These are phyloP conservation scores for Nakazawaea ishiwadae DNA, from an alignment of 805 yeast genomes.

Conservation along the genomic window DNA sequence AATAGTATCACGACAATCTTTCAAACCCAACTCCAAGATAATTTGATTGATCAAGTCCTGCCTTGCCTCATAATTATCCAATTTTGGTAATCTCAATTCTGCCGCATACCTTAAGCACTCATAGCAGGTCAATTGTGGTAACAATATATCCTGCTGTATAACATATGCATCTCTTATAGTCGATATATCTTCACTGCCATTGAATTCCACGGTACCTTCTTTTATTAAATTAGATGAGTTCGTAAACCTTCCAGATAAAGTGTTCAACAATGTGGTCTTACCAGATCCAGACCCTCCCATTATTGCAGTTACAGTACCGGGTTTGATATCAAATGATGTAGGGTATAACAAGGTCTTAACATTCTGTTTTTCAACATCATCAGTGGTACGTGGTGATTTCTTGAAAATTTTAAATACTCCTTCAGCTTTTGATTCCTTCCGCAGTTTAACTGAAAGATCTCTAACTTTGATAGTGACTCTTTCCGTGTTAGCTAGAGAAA, in stretches of 20 bases:
- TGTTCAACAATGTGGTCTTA: constrained; percentile 74
- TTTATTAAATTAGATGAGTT: constrained; percentile 25
- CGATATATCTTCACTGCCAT: constrained; percentile 25
- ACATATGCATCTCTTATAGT: constrained; percentile 53
- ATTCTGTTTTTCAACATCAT: constrained; percentile 18
- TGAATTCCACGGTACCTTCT: constrained; percentile 40
- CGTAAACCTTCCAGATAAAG: constrained; percentile 46
- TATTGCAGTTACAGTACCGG: constrained; percentile 68
- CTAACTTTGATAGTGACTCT: constrained; percentile 22
- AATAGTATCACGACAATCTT: constrained; percentile 54
- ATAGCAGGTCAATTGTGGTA: constrained; percentile 66
- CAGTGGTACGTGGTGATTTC: constrained; percentile 8
- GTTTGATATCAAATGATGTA: constrained; percentile 54
- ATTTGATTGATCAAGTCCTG: constrained; percentile 50
- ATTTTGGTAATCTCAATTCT: constrained; percentile 54
- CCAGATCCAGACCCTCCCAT: constrained; percentile 90
- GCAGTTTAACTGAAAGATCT: constrained; percentile 20
- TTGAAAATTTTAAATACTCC: background rate
- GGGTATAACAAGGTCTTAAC: constrained; percentile 38
- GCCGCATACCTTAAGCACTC: constrained; percentile 73
- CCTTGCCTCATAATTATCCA: constrained; percentile 40
- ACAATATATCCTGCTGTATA: constrained; percentile 68
- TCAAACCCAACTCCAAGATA: constrained; percentile 59
- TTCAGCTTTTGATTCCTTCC: background rate
- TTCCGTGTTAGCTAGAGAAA: constrained; percentile 23